Base-by-base conservation (phyloP, 1,284 basidiomycete genomes). In the Agroathelia rolfsii region DNA sequence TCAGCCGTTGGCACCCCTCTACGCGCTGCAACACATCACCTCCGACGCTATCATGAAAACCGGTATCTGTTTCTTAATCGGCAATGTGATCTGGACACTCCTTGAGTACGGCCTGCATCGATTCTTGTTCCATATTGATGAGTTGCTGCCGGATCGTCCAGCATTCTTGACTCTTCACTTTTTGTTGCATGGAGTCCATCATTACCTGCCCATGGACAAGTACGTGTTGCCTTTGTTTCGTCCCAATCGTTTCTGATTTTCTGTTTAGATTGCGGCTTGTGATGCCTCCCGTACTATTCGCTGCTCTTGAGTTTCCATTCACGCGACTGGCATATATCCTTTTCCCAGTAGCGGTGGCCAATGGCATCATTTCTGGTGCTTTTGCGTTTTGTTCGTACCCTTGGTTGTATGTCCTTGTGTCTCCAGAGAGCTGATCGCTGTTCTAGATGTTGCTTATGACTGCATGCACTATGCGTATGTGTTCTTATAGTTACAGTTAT, bases 41-140 rank as follows among this genome's bases (percentile, higher is more conserved):
- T 41, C 55, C 9, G 55, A 57, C 3, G 65, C 72, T 1, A 53
- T 72, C 28, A 41, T 51, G 17, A 72, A 78, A 47, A 64, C 73
- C 1, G 34, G 70, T 19, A 42, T 63, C 2, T 90, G 76, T 59
- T 89, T 87, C 68, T 51, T 87, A 37, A 31, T 77, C 21, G 94
- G 94, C 7, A 87, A 88, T 54, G 26, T 96, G 32, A 69, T 95
- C 45, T 99, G 94, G 94, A 97, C 94, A 1, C 55, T 97, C 40
- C 64, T 99, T 54, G 95, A 98, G 58, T 99, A 98, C 56, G 61
- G 64, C n/a, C 61, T 99, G 50, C 95, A 99, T 60, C 82, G 94
- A 19, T 97, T 96, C 75, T 62, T 99, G 34, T 99, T 99, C 76
- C 95, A 99, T 61, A 64, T 99, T 45, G 95, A 99, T 56, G 64